phyloP scores from a whole-genome alignment of 257 asterid species.

The Salvia rosmarinus region DNA sequence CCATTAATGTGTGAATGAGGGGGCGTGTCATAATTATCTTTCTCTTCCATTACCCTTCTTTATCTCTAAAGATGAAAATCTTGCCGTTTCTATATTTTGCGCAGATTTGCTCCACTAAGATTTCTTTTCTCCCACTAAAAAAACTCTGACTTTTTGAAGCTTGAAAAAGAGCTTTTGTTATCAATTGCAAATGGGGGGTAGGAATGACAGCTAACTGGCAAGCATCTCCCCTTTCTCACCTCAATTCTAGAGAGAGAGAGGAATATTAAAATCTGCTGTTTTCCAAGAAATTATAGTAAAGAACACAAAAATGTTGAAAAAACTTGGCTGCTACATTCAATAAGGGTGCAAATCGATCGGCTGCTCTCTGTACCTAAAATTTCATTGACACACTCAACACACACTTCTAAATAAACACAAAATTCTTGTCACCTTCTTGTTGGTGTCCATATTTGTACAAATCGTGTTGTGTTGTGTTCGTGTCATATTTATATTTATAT shows the following conservation, averaged over 20 bases:
- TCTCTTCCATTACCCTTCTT: conserved; percentile 19
- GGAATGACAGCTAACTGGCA: conserved; percentile 9
- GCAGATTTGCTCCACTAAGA: conserved; percentile 9
- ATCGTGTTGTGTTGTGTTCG: too few relatives aligned
- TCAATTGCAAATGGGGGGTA: not conserved
- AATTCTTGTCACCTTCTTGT: too few relatives aligned
- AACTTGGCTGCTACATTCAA: conserved; percentile 16
- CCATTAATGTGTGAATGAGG: too few relatives aligned
- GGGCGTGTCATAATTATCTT: conserved; percentile 11
- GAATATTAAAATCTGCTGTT: not conserved
- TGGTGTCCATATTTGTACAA: too few relatives aligned
- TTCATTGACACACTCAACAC: conserved; percentile 29
- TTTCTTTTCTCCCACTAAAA: conserved; percentile 11
- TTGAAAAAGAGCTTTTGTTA: not conserved
- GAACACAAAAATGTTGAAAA: conserved; percentile 9
- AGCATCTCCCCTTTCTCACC: not conserved
- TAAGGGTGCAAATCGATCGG: conserved; percentile 14
- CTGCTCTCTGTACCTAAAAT: conserved; percentile 19
- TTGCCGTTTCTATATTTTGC: conserved; percentile 17
- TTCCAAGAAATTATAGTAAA: conserved; percentile 22
- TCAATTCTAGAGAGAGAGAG: conserved; percentile 7
- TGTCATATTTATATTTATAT: too few relatives aligned
- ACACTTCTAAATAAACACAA: too few relatives aligned
- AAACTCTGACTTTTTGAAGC: conserved; percentile 11
- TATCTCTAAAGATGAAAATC: conserved; percentile 14